Base-by-base conservation (phyloP, 306 rosid species). In the Cicer chorassanicum region DNA sequence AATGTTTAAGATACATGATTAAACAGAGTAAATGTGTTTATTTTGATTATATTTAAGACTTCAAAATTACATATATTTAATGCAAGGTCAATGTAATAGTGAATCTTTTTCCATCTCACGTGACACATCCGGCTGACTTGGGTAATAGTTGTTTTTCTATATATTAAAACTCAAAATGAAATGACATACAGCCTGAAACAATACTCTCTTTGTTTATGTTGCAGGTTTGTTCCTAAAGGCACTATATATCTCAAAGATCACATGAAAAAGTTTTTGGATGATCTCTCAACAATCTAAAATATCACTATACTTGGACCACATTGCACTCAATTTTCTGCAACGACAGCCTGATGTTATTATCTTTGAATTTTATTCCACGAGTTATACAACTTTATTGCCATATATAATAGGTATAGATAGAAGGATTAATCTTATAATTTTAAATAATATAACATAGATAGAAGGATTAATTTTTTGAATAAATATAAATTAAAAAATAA, bases 281-380 rank as follows among this genome's bases (percentile, higher is more conserved):
- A 81, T 72, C 92, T 90, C 53, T 60, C 88, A n/a, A 80, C 93
- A 55, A 55, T 86, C 38, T 80, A 88, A 44, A 80, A 90, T 74
- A 73, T 86, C 49, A 90, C 92, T 82, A 82, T 92, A 74, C 87
- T 92, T 56, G 96, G 87, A 73, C 77, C 75, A 42, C 87, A 87
- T 78, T 85, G 81, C 83, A 49, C 81, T 74, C 73, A 16, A 78
- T 88, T 83, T 90, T 43, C 73, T 92, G 48, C 83, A 24, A 24
- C 29, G 0, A 24, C 29, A 2, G 74, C 93, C 98, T 55, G 51
- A 12, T 86, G 82, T 82, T 92, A 67, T 82, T 29, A 29, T 0
- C 4, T 24, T 24, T 24, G 34, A 3, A 24, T 24, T 3, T 0
- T 24, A 24, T 24, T 24, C 34, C 34, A 29, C 4, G 36, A 87